A percentile compares a stretch with the other conserved stretches of the same genome.
Evolutionary conservation across 202 grass and related monocot species (phyloP).

Genomic region (Miscanthus sacchariflorus): DNA sequence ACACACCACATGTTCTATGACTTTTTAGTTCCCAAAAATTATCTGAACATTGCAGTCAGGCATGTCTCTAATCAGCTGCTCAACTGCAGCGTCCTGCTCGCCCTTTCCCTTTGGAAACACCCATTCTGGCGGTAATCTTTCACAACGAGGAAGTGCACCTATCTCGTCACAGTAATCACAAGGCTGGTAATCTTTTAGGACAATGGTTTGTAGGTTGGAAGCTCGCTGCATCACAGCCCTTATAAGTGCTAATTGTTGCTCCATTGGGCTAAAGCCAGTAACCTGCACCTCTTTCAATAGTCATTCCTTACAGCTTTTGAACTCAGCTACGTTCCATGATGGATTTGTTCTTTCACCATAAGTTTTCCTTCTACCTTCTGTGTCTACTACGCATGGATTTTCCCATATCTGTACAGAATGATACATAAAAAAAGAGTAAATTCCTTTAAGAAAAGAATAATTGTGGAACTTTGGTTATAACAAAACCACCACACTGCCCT

Average conservation of each 20-base stretch:
- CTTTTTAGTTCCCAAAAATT: not conserved
- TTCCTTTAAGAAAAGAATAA: not conserved
- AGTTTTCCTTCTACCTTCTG: not conserved
- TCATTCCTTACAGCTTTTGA: not conserved
- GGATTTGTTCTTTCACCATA: not conserved
- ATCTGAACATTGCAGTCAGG: not conserved
- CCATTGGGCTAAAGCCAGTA: conserved; percentile 14
- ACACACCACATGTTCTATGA: not conserved
- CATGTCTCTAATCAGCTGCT: not conserved
- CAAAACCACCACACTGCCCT: not conserved
- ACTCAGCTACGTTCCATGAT: conserved; percentile 6
- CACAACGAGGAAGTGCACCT: not conserved
- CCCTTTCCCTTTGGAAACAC: conserved; percentile 14
- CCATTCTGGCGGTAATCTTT: not conserved
- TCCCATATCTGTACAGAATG: not conserved
- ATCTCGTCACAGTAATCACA: not conserved
- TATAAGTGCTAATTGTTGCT: conserved; percentile 7
- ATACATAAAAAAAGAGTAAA: not conserved
- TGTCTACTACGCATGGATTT: not conserved
- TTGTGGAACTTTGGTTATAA: not conserved
- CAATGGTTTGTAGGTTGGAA: not conserved
- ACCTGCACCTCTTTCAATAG: conserved; percentile 9
- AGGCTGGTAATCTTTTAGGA: not conserved
- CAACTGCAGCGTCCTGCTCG: not conserved
- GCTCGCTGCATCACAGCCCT: conserved; percentile 15